Base-by-base conservation (phyloP, 768 basidiomycete species). In the Lactarius sanguifluus region DNA sequence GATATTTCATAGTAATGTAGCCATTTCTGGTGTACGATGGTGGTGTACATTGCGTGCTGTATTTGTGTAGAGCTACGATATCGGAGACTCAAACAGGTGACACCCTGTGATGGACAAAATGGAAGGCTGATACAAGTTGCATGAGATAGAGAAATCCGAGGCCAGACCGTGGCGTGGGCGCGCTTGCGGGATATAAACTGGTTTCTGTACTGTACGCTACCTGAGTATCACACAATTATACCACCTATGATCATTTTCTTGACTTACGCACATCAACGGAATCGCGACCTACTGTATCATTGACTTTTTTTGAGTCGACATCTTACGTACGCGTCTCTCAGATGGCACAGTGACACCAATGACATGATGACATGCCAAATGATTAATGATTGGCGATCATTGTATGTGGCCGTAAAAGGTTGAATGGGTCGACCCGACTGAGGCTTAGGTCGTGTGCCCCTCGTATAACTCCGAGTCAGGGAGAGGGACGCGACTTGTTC, bases 1-100 rank as follows among this genome's bases (percentile, higher is more conserved):
- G 91, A 92, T 61, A 64, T 76, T 32, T 69, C 62, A n/a, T 71
- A 66, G 57, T 57, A 7, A 18, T 15, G 25, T 25, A 38, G 9
- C 36, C 1, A 5, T 16, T 3, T 3, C 10, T 5, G 41, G 38
- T 32, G 20, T 34, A 56, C 10, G 30, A 5, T 16, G 20, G 47
- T 50, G 1, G 47, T 50, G 40, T 50, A 50, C 23, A 5, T 8
- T 23, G 12, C 12, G 15, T 54, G 52, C 16, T 54, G 25, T 25
- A 32, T 28, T 18, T 55, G 54, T 55, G 12, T n/a, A 50, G 10
- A 13, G 3, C 2, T 25, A 15, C 23, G 1, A 9, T 13, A 15
- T 23, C 10, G 12, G 12, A 50, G 47, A 50, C 5, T 0, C 43
- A 23, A 25, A 50, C 9, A 25, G 50, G 50, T 23, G 23, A 50